Evolutionary conservation across 2,329 filamentous ascomycete genomes (phyloP).

Genomic region (Claviceps pusilla): DNA sequence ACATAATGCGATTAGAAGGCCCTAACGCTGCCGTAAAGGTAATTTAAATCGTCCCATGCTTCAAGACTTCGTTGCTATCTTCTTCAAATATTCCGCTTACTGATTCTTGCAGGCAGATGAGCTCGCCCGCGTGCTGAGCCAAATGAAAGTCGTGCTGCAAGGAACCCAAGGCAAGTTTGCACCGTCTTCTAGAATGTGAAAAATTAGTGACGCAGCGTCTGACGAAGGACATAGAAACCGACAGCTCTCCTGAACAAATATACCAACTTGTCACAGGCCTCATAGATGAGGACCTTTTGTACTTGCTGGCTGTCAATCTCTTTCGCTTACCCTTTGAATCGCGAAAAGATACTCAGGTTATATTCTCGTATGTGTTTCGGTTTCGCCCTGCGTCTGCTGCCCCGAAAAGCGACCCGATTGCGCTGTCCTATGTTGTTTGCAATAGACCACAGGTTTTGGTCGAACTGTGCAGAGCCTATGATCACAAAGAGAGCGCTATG

Average conservation of each 20-base stretch:
- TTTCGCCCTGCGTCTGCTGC: conserved; percentile 61
- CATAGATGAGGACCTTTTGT: conserved; percentile 79
- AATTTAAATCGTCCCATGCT: not conserved
- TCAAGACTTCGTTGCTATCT: not conserved
- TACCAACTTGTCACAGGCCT: conserved; percentile 72
- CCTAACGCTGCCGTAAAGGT: conserved; percentile 34
- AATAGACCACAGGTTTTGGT: conserved; percentile 76
- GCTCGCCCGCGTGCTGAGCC: conserved; percentile 65
- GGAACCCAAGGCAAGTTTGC: conserved; percentile 65
- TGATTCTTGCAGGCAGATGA: conserved; percentile 56
- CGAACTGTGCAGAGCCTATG: conserved; percentile 78
- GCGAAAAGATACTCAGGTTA: conserved; percentile 86
- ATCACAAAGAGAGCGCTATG: conserved; percentile 79
- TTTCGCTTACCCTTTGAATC: conserved; percentile 86
- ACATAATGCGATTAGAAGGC: conserved; percentile 37
- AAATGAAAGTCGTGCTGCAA: conserved; percentile 89
- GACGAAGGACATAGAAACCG: conserved; percentile 45
- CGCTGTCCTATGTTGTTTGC: conserved; percentile 77
- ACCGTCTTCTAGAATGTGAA: not conserved
- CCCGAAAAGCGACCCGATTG: conserved; percentile 59
- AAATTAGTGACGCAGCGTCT: not conserved
- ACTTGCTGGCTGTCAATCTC: conserved; percentile 67
- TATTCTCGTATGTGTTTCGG: conserved; percentile 88
- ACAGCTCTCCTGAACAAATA: conserved; percentile 75
- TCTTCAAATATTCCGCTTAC: conserved; percentile 4